Evolutionary conservation across 352 stramenopile species (phyloP).

Genomic region (Phytophthora nicotianae): DNA sequence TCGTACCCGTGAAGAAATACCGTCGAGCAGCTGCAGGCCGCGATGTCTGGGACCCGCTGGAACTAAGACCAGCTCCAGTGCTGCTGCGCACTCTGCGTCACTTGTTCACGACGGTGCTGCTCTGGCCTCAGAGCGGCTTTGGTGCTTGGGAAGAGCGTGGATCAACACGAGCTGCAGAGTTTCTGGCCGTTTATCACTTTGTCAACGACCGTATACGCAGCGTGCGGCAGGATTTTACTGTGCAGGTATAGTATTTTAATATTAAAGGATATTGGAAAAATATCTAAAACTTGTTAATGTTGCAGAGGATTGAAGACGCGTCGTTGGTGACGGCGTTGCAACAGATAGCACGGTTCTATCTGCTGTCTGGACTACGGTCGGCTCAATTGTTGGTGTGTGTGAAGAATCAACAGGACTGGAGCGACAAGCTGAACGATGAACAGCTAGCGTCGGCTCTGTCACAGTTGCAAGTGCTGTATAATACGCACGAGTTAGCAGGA

Average conservation of each 20-base stretch:
- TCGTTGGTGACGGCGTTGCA: conserved; percentile 51
- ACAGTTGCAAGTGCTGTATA: conserved; percentile 54
- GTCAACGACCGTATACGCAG: conserved; percentile 71
- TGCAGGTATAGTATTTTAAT: conserved; percentile 47
- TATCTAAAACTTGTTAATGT: conserved; percentile 1
- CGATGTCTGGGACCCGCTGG: conserved; percentile 23
- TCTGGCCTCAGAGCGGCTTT: conserved; percentile 44
- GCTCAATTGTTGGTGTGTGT: conserved; percentile 36
- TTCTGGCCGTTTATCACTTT: conserved; percentile 75
- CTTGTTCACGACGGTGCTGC: conserved; percentile 47
- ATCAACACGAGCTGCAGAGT: conserved; percentile 27
- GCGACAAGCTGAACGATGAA: conserved; percentile 72
- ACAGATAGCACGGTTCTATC: conserved; percentile 59
- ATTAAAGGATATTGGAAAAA: not conserved
- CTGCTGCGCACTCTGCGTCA: conserved; percentile 51
- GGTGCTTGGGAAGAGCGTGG: conserved; percentile 9
- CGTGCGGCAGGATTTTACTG: conserved; percentile 72
- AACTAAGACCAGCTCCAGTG: conserved; percentile 44
- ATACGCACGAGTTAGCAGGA: conserved; percentile 16
- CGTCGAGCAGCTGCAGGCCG: conserved; percentile 53
- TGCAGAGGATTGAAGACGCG: conserved; percentile 43
- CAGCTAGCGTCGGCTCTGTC: conserved; percentile 67
- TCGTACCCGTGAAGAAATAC: conserved; percentile 59
- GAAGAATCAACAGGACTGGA: conserved; percentile 47
- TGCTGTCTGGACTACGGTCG: conserved; percentile 48